phyloP scores from a whole-genome alignment of 2,329 filamentous ascomycete species.

The Aspergillus sp. region DNA sequence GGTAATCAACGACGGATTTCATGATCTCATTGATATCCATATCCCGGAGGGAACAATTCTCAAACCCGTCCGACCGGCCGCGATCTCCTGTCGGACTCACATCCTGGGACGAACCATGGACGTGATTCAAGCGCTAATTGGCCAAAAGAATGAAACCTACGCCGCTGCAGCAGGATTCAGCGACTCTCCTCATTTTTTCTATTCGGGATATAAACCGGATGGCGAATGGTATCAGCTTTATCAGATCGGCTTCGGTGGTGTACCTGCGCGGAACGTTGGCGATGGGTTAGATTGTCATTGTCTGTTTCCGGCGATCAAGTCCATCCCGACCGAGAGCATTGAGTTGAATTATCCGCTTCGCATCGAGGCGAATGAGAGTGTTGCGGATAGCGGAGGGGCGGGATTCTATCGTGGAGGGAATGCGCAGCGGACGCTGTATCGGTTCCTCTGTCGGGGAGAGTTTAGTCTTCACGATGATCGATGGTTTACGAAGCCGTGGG shows the following conservation, averaged over 20 bases:
- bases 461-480: conserved; percentile 51
- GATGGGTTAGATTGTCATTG: conserved; percentile 53
- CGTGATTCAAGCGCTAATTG: conserved; percentile 52
- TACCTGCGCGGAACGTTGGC: conserved; percentile 48
- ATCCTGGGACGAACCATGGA: conserved; percentile 50
- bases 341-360: conserved; percentile 51
- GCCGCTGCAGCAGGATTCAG: conserved; percentile 52
- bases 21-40: conserved; percentile 49
- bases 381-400: conserved; percentile 50
- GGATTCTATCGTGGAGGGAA: conserved; percentile 51
- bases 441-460: conserved; percentile 48
- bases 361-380: conserved; percentile 50
- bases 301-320: conserved; percentile 53
- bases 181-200: conserved; percentile 53
- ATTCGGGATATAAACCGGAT: conserved; percentile 49
- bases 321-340: conserved; percentile 50
- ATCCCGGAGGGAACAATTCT: conserved; percentile 49
- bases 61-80: conserved; percentile 48
- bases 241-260: conserved; percentile 53
- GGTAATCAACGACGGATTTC: conserved; percentile 53
- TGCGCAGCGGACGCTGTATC: conserved; percentile 49
- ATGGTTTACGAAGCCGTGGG: conserved; percentile 53
- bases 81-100: conserved; percentile 50
- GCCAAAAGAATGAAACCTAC: conserved; percentile 47
- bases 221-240: conserved; percentile 53